Evolutionary conservation across 371 early-diverging fungal species (phyloP).

Genomic region (Choanephora cucurbitarum): DNA sequence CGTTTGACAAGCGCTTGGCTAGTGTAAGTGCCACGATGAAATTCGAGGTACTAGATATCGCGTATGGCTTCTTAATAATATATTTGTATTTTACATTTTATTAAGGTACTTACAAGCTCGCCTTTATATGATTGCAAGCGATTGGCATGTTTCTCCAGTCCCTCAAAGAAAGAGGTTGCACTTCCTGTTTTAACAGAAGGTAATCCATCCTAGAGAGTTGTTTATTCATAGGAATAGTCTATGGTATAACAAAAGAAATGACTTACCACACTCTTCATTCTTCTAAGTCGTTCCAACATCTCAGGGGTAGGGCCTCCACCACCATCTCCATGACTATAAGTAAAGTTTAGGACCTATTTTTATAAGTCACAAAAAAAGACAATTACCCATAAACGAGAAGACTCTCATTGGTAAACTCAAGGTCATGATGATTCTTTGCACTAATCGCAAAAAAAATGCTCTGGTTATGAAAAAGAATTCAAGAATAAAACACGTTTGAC

Average conservation of each 20-base stretch:
- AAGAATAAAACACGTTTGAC: too few species aligned
- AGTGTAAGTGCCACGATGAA: slow-evolving; percentile 97
- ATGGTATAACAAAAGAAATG: neutral
- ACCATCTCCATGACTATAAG: slow-evolving; percentile 86
- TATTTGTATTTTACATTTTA: neutral
- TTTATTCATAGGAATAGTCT: neutral
- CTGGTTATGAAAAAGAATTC: too few species aligned
- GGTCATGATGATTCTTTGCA: slow-evolving; percentile 42
- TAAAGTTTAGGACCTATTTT: neutral
- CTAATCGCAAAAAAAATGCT: slow-evolving; percentile 18
- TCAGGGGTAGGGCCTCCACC: slow-evolving; percentile 91
- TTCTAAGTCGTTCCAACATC: slow-evolving; percentile 84
- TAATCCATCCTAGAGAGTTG: slow-evolving; percentile 61
- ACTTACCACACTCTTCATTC: slow-evolving; percentile 71
- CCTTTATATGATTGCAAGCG: slow-evolving; percentile 89
- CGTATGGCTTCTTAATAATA: too few species aligned
- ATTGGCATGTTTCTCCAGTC: slow-evolving; percentile 63
- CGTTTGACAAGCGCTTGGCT: slow-evolving; percentile 85
- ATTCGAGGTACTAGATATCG: slow-evolving; percentile 66
- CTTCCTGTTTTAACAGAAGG: slow-evolving; percentile 75
- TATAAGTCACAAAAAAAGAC: too few species aligned
- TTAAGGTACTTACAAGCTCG: slow-evolving; percentile 67
- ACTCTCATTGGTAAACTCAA: slow-evolving; percentile 45
- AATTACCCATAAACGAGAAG: slow-evolving; percentile 48
- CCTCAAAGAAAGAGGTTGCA: slow-evolving; percentile 80